A percentile compares a stretch with the other conserved stretches of the same genome.
phyloP scores from a whole-genome alignment of 768 basidiomycete species.

The Gloeostereum incarnatum region DNA sequence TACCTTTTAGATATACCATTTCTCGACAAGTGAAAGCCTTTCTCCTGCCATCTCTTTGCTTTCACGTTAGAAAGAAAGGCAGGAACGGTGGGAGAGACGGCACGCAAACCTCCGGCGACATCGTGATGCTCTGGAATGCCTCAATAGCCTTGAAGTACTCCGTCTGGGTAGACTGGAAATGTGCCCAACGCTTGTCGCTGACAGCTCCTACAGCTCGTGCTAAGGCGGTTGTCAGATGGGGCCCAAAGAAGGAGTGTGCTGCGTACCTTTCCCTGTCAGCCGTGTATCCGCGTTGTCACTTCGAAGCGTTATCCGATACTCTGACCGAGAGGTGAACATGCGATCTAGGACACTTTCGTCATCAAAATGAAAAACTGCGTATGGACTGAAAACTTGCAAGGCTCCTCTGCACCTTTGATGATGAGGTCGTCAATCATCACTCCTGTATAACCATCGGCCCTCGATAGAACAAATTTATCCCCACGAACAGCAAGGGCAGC shows the following conservation, averaged over 20 bases:
- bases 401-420: slow-evolving; percentile 84
- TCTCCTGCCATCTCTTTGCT: slow-evolving; percentile 30
- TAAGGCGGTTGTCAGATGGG: slow-evolving; percentile 10
- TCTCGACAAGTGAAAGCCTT: slow-evolving; percentile 32
- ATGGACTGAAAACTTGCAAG: slow-evolving; percentile 44
- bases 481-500: slow-evolving; percentile 63
- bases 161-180: slow-evolving; percentile 21
- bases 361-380: slow-evolving; percentile 4
- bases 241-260: neutral
- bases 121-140: slow-evolving; percentile 21
- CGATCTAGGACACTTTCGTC: slow-evolving; percentile 45
- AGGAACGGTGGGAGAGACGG: no score
- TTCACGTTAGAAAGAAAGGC: no score
- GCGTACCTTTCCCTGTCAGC: slow-evolving; percentile 64
- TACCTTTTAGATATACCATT: slow-evolving; percentile 38
- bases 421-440: slow-evolving; percentile 92
- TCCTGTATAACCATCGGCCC: slow-evolving; percentile 83
- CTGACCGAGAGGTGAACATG: slow-evolving; percentile 89
- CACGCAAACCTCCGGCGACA: slow-evolving; percentile 37
- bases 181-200: slow-evolving; percentile 33
- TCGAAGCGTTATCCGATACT: slow-evolving; percentile 82
- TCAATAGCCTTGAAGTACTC: slow-evolving; percentile 25
- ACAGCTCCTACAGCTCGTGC: slow-evolving; percentile 34
- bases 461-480: slow-evolving; percentile 49
- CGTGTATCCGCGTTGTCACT: slow-evolving; percentile 86